Conservation (phyloP, 116 monocot genomes). For the Dioscorea cayenensis region DNA sequence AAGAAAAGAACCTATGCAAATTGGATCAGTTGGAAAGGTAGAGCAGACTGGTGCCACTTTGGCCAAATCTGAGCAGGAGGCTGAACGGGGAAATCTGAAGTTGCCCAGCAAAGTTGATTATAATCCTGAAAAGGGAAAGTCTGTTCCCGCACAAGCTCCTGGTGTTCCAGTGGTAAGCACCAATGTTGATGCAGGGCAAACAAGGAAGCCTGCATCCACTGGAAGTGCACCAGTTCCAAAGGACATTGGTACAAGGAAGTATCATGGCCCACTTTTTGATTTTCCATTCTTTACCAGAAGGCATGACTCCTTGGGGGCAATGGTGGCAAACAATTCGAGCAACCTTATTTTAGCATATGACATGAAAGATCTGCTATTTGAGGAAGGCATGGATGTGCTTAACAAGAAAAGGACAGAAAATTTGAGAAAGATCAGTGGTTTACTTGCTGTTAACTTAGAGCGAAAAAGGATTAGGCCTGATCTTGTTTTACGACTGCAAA, state of each 20-base stretch:
- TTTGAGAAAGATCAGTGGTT: constrained; percentile 62
- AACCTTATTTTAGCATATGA: constrained; percentile 70
- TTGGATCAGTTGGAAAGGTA: constrained; percentile 24
- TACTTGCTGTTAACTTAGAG: constrained; percentile 74
- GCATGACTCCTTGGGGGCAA: constrained; percentile 44
- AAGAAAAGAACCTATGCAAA: constrained; percentile 27
- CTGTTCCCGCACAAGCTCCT: constrained; percentile 18
- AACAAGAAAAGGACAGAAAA: constrained; percentile 71
- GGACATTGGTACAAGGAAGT: constrained; percentile 61
- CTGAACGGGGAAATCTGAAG: constrained; percentile 34
- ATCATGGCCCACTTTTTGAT: constrained; percentile 90
- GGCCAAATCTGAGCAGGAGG: constrained; percentile 69
- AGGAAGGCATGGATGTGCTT: constrained; percentile 59
- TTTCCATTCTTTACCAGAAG: constrained; percentile 84
- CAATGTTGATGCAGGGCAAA: constrained; percentile 26
- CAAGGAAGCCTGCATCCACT: constrained; percentile 31
- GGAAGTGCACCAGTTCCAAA: constrained; percentile 27
- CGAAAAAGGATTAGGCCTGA: constrained; percentile 86
- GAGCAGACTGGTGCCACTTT: constrained; percentile 26
- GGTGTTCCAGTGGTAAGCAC: constrained; percentile 1
- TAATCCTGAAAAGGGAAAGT: constrained; percentile 44
- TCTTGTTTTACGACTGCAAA: constrained; percentile 74
- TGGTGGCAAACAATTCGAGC: constrained; percentile 30
- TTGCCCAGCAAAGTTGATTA: constrained; percentile 35
- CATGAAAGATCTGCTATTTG: constrained; percentile 71